These are phyloP conservation scores for Spergularia azorica DNA, from an alignment of 179 eudicot species.

Conservation along the genomic window DNA sequence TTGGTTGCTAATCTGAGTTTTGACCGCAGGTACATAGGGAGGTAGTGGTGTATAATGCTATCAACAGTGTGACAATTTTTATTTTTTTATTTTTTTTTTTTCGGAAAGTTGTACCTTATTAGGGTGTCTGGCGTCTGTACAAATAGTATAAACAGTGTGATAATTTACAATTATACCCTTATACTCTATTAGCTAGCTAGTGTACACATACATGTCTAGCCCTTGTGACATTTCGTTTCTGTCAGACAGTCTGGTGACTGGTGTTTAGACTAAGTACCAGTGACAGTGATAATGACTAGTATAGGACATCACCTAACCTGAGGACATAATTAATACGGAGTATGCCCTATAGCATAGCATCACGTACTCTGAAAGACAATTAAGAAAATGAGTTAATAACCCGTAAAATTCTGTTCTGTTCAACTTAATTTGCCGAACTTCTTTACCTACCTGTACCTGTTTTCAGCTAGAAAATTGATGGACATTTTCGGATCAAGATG, in stretches of 20 bases:
- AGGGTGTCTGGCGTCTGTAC: too few species aligned
- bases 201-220: neutral
- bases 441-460: neutral
- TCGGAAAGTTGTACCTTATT: too few species aligned
- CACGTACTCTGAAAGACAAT: constrained; percentile 4
- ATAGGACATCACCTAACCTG: constrained; percentile 14
- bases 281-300: constrained; percentile 14
- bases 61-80: too few species aligned
- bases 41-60: constrained; percentile 2
- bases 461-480: too few species aligned
- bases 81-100: too few species aligned
- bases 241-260: neutral
- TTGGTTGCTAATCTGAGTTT: constrained; percentile 17
- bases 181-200: neutral
- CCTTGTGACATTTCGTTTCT: constrained; percentile 11
- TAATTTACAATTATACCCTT: too few species aligned
- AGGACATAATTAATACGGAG: neutral
- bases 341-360: constrained; percentile 17
- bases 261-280: constrained; percentile 17
- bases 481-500: neutral
- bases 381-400: too few species aligned
- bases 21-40: constrained; percentile 33
- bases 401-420: too few species aligned
- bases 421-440: too few species aligned
- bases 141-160: too few species aligned